Conservation (phyloP, 345 rosid species). For the Erysimum cheiranthoides region DNA sequence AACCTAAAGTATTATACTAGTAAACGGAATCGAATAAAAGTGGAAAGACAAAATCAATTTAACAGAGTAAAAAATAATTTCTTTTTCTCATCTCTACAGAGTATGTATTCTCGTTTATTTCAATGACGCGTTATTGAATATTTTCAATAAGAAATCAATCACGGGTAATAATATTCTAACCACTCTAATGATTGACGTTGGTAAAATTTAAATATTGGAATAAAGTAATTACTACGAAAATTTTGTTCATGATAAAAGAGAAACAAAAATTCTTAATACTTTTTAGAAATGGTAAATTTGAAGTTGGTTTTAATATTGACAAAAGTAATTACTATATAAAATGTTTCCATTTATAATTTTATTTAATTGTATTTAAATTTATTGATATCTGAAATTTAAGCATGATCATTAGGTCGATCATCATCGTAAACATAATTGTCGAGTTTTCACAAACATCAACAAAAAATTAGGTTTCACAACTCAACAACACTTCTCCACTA, state of each 20-base stretch:
- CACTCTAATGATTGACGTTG: background rate
- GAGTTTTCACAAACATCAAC: background rate
- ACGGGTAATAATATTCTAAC: background rate
- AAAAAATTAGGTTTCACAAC: background rate
- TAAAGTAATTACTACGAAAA: no score
- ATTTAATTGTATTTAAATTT: no score
- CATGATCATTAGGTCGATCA: no score
- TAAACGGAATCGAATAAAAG: constrained; percentile 16
- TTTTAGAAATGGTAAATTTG: no score
- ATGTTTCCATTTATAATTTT: no score
- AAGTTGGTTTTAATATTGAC: no score
- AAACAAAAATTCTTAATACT: no score
- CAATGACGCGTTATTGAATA: background rate
- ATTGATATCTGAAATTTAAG: no score
- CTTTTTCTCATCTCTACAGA: background rate
- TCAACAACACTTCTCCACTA: background rate
- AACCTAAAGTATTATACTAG: background rate
- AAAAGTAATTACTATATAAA: no score
- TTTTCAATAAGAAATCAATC: background rate
- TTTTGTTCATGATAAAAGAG: no score
- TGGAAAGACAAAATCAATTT: constrained; percentile 30
- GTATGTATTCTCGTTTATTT: background rate
- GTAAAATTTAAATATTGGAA: background rate
- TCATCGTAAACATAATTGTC: background rate
- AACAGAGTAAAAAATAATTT: constrained; percentile 10